Evolutionary conservation across 192 early-diverging fungal species (phyloP).

Genomic region (Coemansia sp.): DNA sequence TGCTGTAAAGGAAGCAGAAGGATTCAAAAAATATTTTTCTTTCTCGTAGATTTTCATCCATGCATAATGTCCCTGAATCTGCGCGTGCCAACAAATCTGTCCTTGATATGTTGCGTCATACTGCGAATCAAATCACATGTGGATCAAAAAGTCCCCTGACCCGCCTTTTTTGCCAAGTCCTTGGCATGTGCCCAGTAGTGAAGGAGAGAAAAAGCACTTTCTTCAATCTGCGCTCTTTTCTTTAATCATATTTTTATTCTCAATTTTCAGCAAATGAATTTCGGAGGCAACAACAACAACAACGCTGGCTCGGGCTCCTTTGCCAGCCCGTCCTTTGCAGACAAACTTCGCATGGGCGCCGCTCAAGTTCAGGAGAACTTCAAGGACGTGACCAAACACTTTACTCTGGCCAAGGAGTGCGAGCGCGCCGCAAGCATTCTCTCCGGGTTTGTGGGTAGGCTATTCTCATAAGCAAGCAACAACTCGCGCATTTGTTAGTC

Average conservation of each 20-base stretch:
- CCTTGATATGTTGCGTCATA: not conserved
- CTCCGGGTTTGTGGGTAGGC: conserved; percentile 33
- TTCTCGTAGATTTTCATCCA: not conserved
- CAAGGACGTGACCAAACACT: conserved; percentile 39
- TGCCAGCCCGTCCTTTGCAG: conserved; percentile 38
- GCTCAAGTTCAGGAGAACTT: conserved; percentile 45
- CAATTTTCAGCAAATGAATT: conserved; percentile 32
- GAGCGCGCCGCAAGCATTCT: conserved; percentile 50
- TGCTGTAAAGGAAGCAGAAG: not conserved
- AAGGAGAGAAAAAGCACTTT: not conserved
- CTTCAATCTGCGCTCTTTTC: not conserved
- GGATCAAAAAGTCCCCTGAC: not conserved
- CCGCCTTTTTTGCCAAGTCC: not conserved
- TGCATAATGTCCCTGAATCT: not conserved
- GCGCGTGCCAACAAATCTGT: not conserved
- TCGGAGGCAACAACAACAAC: conserved; percentile 28
- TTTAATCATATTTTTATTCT: not conserved
- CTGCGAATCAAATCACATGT: not conserved
- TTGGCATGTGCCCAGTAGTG: too few species aligned
- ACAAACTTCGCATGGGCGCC: conserved; percentile 53
- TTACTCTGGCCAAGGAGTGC: conserved; percentile 51
- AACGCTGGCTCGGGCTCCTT: conserved; percentile 19
- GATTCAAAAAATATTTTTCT: not conserved
- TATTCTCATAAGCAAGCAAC: not conserved
- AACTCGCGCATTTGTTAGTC: not conserved